These are phyloP conservation scores for Aspergillus costaricaensis DNA, from an alignment of 2,329 filamentous ascomycete species.

Conservation along the genomic window DNA sequence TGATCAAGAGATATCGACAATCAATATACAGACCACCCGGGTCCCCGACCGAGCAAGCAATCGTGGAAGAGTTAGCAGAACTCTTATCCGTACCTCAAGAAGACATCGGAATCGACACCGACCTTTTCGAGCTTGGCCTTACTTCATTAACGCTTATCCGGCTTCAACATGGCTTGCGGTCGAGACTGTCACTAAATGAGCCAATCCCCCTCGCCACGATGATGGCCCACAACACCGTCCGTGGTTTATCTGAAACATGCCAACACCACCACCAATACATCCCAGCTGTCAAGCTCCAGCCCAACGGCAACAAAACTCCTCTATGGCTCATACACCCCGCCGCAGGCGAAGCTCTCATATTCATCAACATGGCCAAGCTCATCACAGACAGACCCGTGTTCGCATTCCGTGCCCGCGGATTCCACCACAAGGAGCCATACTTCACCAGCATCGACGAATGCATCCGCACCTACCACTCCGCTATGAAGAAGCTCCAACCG, in stretches of 20 bases:
- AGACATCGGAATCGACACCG: not conserved
- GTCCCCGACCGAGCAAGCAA: not conserved
- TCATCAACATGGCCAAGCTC: conserved; percentile 31
- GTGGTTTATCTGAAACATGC: conserved; percentile 36
- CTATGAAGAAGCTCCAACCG: conserved; percentile 49
- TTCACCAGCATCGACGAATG: conserved; percentile 46
- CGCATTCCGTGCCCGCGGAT: conserved; percentile 19
- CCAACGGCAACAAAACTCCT: conserved; percentile 29
- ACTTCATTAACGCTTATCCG: not conserved
- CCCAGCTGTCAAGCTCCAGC: conserved; percentile 34
- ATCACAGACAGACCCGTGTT: conserved; percentile 19
- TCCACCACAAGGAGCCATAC: conserved; percentile 32
- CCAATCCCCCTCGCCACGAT: not conserved
- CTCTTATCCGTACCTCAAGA: not conserved
- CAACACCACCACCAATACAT: conserved; percentile 32
- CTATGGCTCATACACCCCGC: conserved; percentile 44
- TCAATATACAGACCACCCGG: not conserved
- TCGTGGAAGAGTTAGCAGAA: not conserved
- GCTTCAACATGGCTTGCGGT: not conserved
- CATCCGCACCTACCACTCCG: conserved; percentile 42
- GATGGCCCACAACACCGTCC: conserved; percentile 38
- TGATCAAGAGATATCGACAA: not conserved
- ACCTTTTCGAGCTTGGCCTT: not conserved
- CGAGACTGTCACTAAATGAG: not conserved
- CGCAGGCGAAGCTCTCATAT: conserved; percentile 43